Conservation (phyloP, 495 filamentous ascomycete genomes). For the Penicillium coprophilum region DNA sequence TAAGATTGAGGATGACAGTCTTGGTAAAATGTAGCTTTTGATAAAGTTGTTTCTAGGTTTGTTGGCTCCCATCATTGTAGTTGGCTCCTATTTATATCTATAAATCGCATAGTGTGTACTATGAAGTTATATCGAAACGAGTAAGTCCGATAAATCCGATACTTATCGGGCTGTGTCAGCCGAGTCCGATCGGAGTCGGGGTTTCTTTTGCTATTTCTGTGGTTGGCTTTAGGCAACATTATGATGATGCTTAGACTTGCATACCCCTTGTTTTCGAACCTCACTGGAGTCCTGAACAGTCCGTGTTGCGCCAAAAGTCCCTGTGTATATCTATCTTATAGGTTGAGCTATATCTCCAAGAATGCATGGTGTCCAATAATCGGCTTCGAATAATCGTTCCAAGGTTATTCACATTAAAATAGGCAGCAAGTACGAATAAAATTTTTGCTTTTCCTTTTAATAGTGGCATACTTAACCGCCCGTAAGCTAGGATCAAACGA, state of each 20-base stretch:
- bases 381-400: too few species aligned
- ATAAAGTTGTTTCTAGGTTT: neutral
- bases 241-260: too few species aligned
- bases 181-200: slow-evolving; percentile 3
- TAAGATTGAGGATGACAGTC: neutral
- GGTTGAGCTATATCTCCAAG: neutral
- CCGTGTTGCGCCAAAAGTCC: neutral
- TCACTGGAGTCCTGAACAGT: neutral
- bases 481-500: too few species aligned
- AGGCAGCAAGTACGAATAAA: too few species aligned
- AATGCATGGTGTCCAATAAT: too few species aligned
- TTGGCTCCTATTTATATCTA: neutral
- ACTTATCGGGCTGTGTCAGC: slow-evolving; percentile 1
- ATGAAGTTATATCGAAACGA: neutral
- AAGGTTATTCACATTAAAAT: too few species aligned
- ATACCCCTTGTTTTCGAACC: neutral
- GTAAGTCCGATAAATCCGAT: slow-evolving; percentile 7
- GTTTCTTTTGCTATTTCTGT: neutral
- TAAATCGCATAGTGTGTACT: neutral
- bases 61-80: neutral
- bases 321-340: neutral
- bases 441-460: too few species aligned
- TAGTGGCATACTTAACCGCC: too few species aligned
- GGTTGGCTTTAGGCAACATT: too few species aligned
- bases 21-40: neutral